These are phyloP conservation scores for Hanseniaspora nectarophila DNA, from an alignment of 805 yeast genomes.

Conservation along the genomic window DNA sequence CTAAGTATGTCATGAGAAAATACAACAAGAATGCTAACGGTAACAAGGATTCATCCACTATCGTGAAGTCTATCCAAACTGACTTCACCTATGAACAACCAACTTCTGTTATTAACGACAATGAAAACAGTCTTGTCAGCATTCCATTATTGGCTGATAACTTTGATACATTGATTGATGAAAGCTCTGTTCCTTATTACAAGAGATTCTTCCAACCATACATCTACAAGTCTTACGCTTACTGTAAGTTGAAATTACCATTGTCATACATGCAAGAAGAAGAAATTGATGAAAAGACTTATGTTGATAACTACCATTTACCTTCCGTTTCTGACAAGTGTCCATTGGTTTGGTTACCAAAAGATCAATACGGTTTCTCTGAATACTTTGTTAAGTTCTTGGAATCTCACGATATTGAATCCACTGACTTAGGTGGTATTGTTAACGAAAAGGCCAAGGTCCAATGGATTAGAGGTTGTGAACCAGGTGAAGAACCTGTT, in stretches of 20 bases:
- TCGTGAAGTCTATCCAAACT: constrained; percentile 17
- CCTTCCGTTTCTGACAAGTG: constrained; percentile 61
- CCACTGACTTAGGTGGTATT: constrained; percentile 56
- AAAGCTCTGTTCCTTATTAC: constrained; percentile 33
- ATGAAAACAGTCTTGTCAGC: constrained; percentile 22
- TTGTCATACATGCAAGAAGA: constrained; percentile 36
- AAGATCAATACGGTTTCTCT: constrained; percentile 77
- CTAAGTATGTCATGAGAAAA: constrained; percentile 23
- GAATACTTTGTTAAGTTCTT: constrained; percentile 45
- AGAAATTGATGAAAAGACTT: constrained; percentile 37
- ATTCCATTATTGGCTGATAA: constrained; percentile 59
- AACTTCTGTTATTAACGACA: constrained; percentile 13
- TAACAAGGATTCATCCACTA: constrained; percentile 11
- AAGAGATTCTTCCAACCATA: constrained; percentile 46
- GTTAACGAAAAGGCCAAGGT: constrained; percentile 42
- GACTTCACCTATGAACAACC: constrained; percentile 23
- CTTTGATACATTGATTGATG: constrained; percentile 30
- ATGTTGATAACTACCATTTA: constrained; percentile 39
- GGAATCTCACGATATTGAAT: constrained; percentile 38
- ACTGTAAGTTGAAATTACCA: constrained; percentile 43
- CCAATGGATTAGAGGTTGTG: constrained; percentile 37
- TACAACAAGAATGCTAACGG: constrained; percentile 18
- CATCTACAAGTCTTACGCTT: constrained; percentile 38
- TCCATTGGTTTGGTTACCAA: constrained; percentile 86
- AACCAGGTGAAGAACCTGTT: constrained; percentile 22